Conservation (phyloP, 306 rosid species). For the Hylodesmum podocarpum region DNA sequence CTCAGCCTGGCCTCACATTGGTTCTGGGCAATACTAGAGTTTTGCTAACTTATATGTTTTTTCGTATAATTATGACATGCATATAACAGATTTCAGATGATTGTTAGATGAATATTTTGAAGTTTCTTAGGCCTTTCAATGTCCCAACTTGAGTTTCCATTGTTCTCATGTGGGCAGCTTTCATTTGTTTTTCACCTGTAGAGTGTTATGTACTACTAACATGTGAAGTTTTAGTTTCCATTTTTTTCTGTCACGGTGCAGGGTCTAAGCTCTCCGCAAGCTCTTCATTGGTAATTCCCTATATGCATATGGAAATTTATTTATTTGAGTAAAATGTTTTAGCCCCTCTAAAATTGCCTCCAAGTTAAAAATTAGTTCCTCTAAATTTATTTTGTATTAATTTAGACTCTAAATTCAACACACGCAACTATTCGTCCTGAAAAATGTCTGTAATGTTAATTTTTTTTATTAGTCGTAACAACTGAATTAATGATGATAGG, state of each 20-base stretch:
- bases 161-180: not conserved
- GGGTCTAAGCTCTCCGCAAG: slow-evolving; percentile 36
- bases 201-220: slow-evolving; percentile 37
- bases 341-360: no score
- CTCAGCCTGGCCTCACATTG: not conserved
- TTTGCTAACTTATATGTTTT: not conserved
- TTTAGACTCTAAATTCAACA: no score
- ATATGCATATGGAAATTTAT: slow-evolving; percentile 4
- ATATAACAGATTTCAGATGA: not conserved
- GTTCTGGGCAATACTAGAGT: not conserved
- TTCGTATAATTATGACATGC: not conserved
- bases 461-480: no score
- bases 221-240: slow-evolving; percentile 36
- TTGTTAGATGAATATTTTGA: not conserved
- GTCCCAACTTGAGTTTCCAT: not conserved
- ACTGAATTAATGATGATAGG: no score
- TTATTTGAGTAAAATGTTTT: no score
- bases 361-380: no score
- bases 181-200: not conserved
- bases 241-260: slow-evolving; percentile 34
- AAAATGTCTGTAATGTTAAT: no score
- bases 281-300: slow-evolving; percentile 22
- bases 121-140: not conserved
- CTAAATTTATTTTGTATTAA: no score
- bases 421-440: no score